These are phyloP conservation scores for Lycium barbarum DNA, from an alignment of 257 asterid species.

Conservation along the genomic window DNA sequence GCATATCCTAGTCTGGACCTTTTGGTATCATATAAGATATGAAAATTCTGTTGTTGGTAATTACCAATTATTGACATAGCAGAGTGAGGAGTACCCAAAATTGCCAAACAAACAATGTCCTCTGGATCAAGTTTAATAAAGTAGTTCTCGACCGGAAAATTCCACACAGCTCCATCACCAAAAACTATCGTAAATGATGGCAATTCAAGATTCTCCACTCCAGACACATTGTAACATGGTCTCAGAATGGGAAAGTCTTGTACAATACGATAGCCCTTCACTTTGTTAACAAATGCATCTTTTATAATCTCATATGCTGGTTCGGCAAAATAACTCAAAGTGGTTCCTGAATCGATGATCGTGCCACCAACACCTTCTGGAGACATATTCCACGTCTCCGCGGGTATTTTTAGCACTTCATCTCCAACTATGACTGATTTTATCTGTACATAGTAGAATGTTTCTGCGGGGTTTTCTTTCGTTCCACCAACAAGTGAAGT, in stretches of 20 bases:
- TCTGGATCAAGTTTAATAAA: conserved; percentile 80
- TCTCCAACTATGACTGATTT: conserved; percentile 71
- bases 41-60: conserved; percentile 94
- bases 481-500: conserved; percentile 54
- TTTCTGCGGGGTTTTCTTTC: conserved; percentile 62
- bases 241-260: conserved; percentile 68
- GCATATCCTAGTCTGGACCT: conserved; percentile 86
- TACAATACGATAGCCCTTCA: conserved; percentile 55
- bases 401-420: conserved; percentile 62
- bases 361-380: conserved; percentile 77
- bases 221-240: conserved; percentile 88
- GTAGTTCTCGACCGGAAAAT: conserved; percentile 82
- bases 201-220: conserved; percentile 47
- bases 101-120: conserved; percentile 77
- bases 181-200: conserved; percentile 81
- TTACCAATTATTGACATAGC: conserved; percentile 84
- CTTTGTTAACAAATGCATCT: conserved; percentile 64
- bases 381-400: conserved; percentile 62
- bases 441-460: conserved; percentile 74
- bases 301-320: conserved; percentile 74
- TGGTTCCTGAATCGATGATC: conserved; percentile 88
- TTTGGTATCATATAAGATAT: conserved; percentile 70
- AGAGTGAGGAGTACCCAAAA: conserved; percentile 72
- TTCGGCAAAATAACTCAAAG: conserved; percentile 77
- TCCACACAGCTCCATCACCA: conserved; percentile 82